These are phyloP conservation scores for Strigomonas galati DNA, from an alignment of 208 protist genomes.

Conservation along the genomic window DNA sequence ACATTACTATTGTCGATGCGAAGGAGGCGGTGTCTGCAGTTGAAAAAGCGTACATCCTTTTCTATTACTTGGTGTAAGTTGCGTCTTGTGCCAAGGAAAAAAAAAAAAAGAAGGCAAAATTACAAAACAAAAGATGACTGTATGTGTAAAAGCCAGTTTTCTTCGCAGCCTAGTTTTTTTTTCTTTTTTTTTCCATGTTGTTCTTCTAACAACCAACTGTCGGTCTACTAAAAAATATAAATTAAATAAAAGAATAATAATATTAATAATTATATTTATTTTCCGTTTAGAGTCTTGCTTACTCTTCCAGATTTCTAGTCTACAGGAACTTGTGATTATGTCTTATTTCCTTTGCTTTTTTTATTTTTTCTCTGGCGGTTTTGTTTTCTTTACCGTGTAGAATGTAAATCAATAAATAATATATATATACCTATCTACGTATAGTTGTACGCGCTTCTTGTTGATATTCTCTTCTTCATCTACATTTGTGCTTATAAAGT, in stretches of 20 bases:
- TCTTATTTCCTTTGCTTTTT: no score
- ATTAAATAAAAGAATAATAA: no score
- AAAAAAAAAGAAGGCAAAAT: neutral
- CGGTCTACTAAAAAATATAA: no score
- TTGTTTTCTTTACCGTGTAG: no score
- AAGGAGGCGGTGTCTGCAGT: slow-evolving; percentile 38
- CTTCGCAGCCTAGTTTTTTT: neutral
- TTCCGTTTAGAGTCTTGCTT: no score
- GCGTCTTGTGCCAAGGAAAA: neutral
- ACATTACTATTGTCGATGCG: slow-evolving; percentile 34
- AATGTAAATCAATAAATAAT: neutral
- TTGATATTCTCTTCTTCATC: neutral
- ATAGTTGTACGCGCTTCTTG: no score
- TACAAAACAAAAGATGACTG: neutral
- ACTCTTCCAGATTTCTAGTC: no score
- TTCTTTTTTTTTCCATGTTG: neutral
- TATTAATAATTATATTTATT: no score
- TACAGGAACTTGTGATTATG: no score
- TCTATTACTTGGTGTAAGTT: slow-evolving; percentile 36
- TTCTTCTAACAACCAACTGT: no score
- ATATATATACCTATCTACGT: slow-evolving; percentile 4
- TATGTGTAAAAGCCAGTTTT: neutral
- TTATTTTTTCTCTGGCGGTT: neutral
- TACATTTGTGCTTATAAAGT: slow-evolving; percentile 13
- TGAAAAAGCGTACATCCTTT: slow-evolving; percentile 73